Evolutionary conservation across 441 rosid genomes (phyloP), one percentile per base, ranked within the genome.

Genomic region (Populus hybrid): DNA sequence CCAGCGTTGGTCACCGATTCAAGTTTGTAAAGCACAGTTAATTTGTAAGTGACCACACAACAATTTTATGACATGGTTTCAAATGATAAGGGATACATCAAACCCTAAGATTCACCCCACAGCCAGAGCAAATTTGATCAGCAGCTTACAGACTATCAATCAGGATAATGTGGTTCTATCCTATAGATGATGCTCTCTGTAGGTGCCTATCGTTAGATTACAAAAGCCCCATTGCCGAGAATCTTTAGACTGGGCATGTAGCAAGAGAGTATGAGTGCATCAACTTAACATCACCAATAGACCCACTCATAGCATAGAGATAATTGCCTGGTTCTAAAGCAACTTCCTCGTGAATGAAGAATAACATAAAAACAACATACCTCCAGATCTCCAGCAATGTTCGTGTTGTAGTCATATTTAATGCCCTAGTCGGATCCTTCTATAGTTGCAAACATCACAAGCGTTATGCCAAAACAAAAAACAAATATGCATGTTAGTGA

Each of bases 371-470:
- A 24, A 24, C 26, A 57, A 16, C 32, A 30, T 30, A 30, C 32
- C 32, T 30, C 32, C 32, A 30, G 32, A 94, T 87, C 81, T 94
- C 99, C 83, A 81, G 79, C 35, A 94, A 78, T 10, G 99, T 94
- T 71, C 85, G 88, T 76, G 93, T 79, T 1, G 97, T 92, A 34
- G 94, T 92, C 95, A 94, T 93, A 74, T 50, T 89, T 87, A 93
- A 66, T 53, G 92, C 98, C 78, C 93, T 91, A 4, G 69, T 46
- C 30, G 94, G 95, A 79, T 94, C 95, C 83, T 81, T 95, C 99
- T 92, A 87, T 73, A 74, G 75, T 64, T 18, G 72, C 67, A 30
- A 30, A 30, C 32, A 30, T 3, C 32, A 30, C 32, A 30, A 30
- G 32, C 32, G 4, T 30, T 30, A 30, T 30, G 32, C 32, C 32